phyloP scores from a whole-genome alignment of 148 eudicot genomes.

The Oxyria digyna region DNA sequence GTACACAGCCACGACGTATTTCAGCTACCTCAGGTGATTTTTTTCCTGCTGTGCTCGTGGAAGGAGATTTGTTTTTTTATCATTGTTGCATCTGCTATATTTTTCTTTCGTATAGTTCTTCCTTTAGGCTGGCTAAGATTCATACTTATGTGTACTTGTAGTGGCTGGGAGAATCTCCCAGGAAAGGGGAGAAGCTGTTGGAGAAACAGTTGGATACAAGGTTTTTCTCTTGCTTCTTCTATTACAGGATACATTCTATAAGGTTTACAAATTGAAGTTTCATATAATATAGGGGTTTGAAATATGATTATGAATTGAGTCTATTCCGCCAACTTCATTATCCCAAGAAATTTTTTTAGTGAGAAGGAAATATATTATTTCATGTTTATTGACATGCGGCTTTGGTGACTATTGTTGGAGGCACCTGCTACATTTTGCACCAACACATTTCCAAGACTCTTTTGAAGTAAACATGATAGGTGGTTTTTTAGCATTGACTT shows the following conservation, averaged over 20 bases:
- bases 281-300: not conserved
- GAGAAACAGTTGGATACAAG: constrained; percentile 89
- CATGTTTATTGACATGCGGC: too few species aligned
- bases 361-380: not conserved
- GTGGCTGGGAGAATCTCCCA: constrained; percentile 82
- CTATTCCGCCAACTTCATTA: not conserved
- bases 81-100: not conserved
- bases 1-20: constrained; percentile 91
- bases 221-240: constrained; percentile 22
- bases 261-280: not conserved
- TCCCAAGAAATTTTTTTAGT: not conserved
- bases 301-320: not conserved
- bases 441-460: not conserved
- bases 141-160: constrained; percentile 12
- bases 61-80: not conserved
- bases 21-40: constrained; percentile 76
- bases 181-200: constrained; percentile 83
- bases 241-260: not conserved
- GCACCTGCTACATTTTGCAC: not conserved
- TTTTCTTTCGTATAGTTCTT: not conserved
- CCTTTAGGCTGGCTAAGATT: constrained; percentile 6
- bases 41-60: constrained; percentile 1
- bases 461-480: not conserved
- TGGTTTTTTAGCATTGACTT: not conserved
- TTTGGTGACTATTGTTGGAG: too few species aligned